A percentile compares a stretch with the other conserved stretches of the same genome.
These are phyloP conservation scores for Aphanomyces euteiches DNA, from an alignment of 352 stramenopile species.

Conservation along the genomic window DNA sequence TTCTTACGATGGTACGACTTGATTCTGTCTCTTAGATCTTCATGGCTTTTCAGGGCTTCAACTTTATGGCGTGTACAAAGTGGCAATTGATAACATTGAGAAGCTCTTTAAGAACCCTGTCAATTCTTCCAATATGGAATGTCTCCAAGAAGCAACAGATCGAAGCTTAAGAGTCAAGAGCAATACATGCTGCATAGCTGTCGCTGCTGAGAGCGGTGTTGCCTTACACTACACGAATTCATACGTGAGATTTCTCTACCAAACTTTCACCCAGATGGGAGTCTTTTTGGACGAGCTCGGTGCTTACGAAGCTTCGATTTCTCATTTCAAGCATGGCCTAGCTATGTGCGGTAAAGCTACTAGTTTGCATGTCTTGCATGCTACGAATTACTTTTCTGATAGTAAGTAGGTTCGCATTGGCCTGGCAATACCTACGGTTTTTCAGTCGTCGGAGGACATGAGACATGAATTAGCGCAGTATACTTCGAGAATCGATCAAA, in stretches of 20 bases:
- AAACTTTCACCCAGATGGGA: slow-evolving; percentile 50
- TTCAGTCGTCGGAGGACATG: slow-evolving; percentile 36
- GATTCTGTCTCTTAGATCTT: neutral
- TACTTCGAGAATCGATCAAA: slow-evolving; percentile 20
- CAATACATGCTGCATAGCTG: neutral
- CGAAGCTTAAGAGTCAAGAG: neutral
- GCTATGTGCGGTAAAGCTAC: slow-evolving; percentile 42
- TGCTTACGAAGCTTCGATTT: slow-evolving; percentile 44
- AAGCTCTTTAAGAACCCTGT: slow-evolving; percentile 22
- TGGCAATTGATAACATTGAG: neutral
- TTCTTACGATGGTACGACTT: neutral
- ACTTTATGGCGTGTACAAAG: neutral
- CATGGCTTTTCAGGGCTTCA: neutral
- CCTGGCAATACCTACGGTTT: slow-evolving; percentile 38
- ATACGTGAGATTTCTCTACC: slow-evolving; percentile 48
- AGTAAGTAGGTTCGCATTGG: slow-evolving; percentile 16
- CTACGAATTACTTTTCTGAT: neutral
- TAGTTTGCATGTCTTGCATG: slow-evolving; percentile 38
- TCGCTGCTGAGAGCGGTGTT: neutral
- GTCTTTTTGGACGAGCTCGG: slow-evolving; percentile 64
- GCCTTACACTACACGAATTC: slow-evolving; percentile 32
- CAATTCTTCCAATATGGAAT: neutral
- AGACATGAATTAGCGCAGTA: neutral
- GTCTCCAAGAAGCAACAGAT: neutral
- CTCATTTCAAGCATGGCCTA: slow-evolving; percentile 41